Evolutionary conservation across 2,329 filamentous ascomycete species (phyloP), one percentile per base, ranked within the genome.

Genomic region (Hypoxylon sp.): DNA sequence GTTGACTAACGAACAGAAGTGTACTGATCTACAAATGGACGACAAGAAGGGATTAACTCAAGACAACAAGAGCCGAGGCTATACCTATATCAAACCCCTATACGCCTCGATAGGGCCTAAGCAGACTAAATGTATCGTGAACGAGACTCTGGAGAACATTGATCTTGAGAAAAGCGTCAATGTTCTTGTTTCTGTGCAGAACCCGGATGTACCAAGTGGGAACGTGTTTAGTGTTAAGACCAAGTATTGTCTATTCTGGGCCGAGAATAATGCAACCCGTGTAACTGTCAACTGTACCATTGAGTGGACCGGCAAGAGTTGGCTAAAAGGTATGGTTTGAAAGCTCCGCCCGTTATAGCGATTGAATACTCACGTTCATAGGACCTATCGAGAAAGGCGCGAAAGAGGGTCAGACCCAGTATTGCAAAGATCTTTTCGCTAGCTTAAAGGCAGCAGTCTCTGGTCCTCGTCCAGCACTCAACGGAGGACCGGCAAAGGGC

Each of bases 261-360:
- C 91, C 3, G 90, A 96, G 55, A 91, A 90, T 69, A 97, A 97
- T 75, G 84, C 89, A 42, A 99, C 97, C 0, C 88, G 94, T 29
- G 83, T 99, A 31, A 89, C 96, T 68, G 91, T 95, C 82, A 98
- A 91, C 72, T 98, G 94, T 79, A 91, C 90, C 1, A 92, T 98
- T 47, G 97, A 99, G 77, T 99, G 97, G 97, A 91, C 91, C 3
- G 94, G 94, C 74, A 99, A 98, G 85, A 98, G 94, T 83, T 99
- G 96, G 96, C 83, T 99, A 50, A 98, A 96, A 83, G 93, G 94
- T 97, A 84, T 78, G 84, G 39, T 56, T 70, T 33, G 70, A 61
- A 35, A 50, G 0, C 10, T 42, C 19, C 48, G n/a, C 13, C 24
- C 19, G 44, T 26, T 35, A 1, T n/a, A 11, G 10, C 8, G 26